Evolutionary conservation across 2,329 filamentous ascomycete genomes (phyloP), one percentile per base, ranked within the genome.

Genomic region (Metarhizium album): DNA sequence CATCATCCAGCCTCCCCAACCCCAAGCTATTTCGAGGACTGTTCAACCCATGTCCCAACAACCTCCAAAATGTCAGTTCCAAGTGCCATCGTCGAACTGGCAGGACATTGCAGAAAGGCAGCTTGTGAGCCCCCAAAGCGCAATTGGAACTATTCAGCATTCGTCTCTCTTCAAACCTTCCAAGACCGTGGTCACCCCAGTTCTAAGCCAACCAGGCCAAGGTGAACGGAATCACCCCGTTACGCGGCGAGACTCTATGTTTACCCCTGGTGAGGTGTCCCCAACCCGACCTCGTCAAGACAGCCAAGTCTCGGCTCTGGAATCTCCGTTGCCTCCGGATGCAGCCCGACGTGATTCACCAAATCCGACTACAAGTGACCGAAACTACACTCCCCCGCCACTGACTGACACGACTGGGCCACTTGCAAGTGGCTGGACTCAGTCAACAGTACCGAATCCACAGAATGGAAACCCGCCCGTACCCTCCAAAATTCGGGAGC

Each of bases 291-390:
- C 53, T 16, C 52, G 57, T 27, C 50, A 51, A 0, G 52, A 56
- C 35, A 56, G 57, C 22, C 47, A 51, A 22, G 54, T 56, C 2
- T 58, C 56, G 1, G 45, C 55, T 20, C 13, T 57, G 18, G 48
- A 51, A 13, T 55, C 56, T 4, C 55, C 55, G 0, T 55, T 56
- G 1, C 54, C 53, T 6, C 33, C 53, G n/a, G 57, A 56, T 13
- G 20, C 49, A 20, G 47, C 43, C 9, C 52, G 50, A 29, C 51
- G 55, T 18, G 47, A 46, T 24, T 58, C 56, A 9, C 43, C 38
- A 1, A 58, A 52, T 35, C 22, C 54, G 27, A 47, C 45, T 27
- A 31, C 27, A 6, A 50, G 45, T 18, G 52, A 31, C 5, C 35
- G 42, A 3, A 48, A 22, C 24, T 53, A 47, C 43, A 45, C 53